A percentile compares a stretch with the other conserved stretches of the same genome.
phyloP scores from a whole-genome alignment of 2,329 filamentous ascomycete genomes.

The Botrytis aclada region DNA sequence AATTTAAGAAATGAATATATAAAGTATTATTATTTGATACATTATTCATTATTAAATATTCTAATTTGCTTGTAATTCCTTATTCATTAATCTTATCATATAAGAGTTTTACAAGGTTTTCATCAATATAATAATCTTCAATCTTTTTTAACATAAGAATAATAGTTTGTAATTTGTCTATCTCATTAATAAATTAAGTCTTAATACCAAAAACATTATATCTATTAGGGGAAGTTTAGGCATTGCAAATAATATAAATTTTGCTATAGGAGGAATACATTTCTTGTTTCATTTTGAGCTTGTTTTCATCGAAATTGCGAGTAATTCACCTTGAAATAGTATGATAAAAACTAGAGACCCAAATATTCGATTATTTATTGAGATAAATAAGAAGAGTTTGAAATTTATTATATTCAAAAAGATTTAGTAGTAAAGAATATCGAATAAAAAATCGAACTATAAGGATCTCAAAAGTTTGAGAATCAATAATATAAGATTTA shows the following conservation, averaged over 20 bases:
- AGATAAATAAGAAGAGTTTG: background rate
- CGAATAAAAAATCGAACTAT: background rate
- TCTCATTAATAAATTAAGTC: background rate
- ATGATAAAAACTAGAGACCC: background rate
- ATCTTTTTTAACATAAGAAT: background rate
- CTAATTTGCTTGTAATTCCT: background rate
- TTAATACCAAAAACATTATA: background rate
- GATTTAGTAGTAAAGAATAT: background rate
- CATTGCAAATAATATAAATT: background rate
- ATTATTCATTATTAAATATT: background rate
- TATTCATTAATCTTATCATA: background rate
- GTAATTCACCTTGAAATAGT: background rate
- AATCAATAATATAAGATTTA: background rate
- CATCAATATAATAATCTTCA: background rate
- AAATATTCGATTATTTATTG: background rate
- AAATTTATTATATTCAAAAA: background rate
- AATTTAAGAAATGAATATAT: background rate
- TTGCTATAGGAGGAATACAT: background rate
- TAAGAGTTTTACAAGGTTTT: background rate
- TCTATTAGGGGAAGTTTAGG: background rate
- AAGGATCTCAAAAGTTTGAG: background rate
- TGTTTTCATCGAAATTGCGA: background rate
- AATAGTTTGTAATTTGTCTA: background rate
- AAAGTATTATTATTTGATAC: background rate
- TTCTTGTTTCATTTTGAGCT: background rate